Evolutionary conservation across 2,329 filamentous ascomycete genomes (phyloP).

Genomic region (Dothidotthia symphoricarpi): DNA sequence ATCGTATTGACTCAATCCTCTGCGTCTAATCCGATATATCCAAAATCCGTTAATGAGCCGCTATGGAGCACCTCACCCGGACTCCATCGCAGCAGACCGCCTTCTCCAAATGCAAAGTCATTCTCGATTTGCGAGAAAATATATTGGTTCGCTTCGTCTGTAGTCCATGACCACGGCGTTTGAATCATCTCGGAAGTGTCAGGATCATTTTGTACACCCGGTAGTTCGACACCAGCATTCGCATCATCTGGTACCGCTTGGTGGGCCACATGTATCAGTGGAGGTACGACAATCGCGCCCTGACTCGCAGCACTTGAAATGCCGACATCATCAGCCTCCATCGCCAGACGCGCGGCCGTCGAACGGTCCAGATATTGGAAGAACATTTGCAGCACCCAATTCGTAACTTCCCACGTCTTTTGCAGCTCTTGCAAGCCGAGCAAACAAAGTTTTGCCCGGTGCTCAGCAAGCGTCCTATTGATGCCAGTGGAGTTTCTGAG

Average conservation of each 20-base stretch:
- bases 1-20: not conserved
- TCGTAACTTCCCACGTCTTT: slow-evolving; percentile 52
- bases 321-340: slow-evolving; percentile 27
- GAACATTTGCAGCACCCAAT: slow-evolving; percentile 51
- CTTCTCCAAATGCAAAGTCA: slow-evolving; percentile 32
- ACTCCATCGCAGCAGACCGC: slow-evolving; percentile 23
- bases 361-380: slow-evolving; percentile 50
- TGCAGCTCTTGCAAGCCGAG: slow-evolving; percentile 51
- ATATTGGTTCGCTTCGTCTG: slow-evolving; percentile 32
- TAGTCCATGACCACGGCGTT: slow-evolving; percentile 29
- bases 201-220: slow-evolving; percentile 5
- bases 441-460: slow-evolving; percentile 50
- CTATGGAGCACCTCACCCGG: slow-evolving; percentile 16
- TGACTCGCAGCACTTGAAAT: slow-evolving; percentile 12
- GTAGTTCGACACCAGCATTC: slow-evolving; percentile 2
- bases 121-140: slow-evolving; percentile 35
- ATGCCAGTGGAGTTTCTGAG: slow-evolving; percentile 42
- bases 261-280: slow-evolving; percentile 7
- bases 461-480: slow-evolving; percentile 48
- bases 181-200: slow-evolving; percentile 7
- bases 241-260: slow-evolving; percentile 7
- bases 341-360: slow-evolving; percentile 42
- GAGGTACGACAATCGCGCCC: slow-evolving; percentile 4
- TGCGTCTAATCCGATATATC: slow-evolving; percentile 10
- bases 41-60: slow-evolving; percentile 12